Base-by-base conservation (phyloP, 441 rosid species). In the Melastoma candidum region DNA sequence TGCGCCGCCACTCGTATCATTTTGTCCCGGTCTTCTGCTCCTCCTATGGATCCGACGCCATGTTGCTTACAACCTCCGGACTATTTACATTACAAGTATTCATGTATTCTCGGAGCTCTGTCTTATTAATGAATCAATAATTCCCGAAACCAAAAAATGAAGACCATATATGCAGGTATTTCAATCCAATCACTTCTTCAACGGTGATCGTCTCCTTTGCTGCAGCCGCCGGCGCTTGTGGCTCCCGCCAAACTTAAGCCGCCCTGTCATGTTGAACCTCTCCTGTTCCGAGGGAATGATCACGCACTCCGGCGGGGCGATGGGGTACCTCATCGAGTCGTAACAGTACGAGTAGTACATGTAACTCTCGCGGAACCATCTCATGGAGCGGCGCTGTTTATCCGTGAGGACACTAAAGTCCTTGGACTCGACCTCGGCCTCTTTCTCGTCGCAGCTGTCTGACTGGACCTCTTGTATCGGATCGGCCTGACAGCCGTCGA, bases 341-440 rank as follows among this genome's bases (percentile, higher is more conserved):
- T 90, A 85, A 53, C 98, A 90, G 39, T 85, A 87, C 0, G 96
- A 83, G 52, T 90, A 90, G 48, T 87, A 90, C 87, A 87, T 85
- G 45, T 64, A 78, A 10, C 74, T 79, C n/a, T 77, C 80, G 1
- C 98, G 77, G 44, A 87, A 85, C 14, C 55, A 61, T 0, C 79
- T 77, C 98, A 90, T 90, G 11, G 88, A 74, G 0, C 59, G 26
- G 0, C 79, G 76, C 26, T 63, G 77, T 10, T 50, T 26, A 0
- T 71, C 69, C 0, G 87, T 76, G 44, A 90, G 53, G 22, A 49
- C 7, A 2, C 78, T 54, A 44, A 67, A 73, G 25, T 76, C 83
- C 4, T 73, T 75, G n/a, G 60, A 48, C 3, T 63, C 69, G 0
- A 87, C 79, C 6, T 64, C 57, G 0, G 61, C 57, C 0, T 70